These are phyloP conservation scores for Colletotrichum lindemuthianum DNA, from an alignment of 2,329 filamentous ascomycete species.

Conservation along the genomic window DNA sequence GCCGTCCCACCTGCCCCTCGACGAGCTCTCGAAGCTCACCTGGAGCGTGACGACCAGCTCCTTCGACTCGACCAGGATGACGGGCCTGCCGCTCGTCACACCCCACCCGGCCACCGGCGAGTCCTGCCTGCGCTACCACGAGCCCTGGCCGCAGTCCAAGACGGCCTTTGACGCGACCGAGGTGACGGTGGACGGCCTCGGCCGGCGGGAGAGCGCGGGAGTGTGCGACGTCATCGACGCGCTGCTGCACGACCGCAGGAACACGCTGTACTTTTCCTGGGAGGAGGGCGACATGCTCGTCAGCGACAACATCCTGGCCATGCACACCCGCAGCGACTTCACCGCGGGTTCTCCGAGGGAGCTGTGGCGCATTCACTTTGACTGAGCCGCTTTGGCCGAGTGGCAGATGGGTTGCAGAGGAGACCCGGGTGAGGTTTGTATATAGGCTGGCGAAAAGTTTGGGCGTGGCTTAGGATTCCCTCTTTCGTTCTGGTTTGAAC, in stretches of 20 bases:
- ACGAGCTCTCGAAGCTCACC: conserved; percentile 51
- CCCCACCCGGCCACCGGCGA: conserved; percentile 55
- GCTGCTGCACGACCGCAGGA: conserved; percentile 59
- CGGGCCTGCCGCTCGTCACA: conserved; percentile 54
- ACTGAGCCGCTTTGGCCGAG: conserved; percentile 42
- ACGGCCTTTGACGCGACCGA: conserved; percentile 60
- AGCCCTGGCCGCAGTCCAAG: conserved; percentile 63
- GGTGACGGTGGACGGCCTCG: conserved; percentile 52
- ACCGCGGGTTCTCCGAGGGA: conserved; percentile 54
- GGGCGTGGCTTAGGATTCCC: conserved; percentile 24
- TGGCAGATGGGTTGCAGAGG: background rate
- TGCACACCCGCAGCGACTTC: conserved; percentile 62
- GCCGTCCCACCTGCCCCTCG: conserved; percentile 47
- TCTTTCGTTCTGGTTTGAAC: background rate
- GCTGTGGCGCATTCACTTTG: conserved; percentile 62
- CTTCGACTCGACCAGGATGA: conserved; percentile 56
- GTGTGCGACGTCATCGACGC: conserved; percentile 53
- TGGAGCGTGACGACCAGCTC: conserved; percentile 61
- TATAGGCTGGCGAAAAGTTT: conserved; percentile 15
- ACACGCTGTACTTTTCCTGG: conserved; percentile 62
- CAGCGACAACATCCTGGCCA: conserved; percentile 60
- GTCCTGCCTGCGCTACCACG: conserved; percentile 64
- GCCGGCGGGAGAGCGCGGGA: conserved; percentile 43
- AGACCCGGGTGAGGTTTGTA: background rate
- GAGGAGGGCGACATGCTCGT: conserved; percentile 64